phyloP scores from a whole-genome alignment of 345 rosid species.

The Eucalyptus marginata region DNA sequence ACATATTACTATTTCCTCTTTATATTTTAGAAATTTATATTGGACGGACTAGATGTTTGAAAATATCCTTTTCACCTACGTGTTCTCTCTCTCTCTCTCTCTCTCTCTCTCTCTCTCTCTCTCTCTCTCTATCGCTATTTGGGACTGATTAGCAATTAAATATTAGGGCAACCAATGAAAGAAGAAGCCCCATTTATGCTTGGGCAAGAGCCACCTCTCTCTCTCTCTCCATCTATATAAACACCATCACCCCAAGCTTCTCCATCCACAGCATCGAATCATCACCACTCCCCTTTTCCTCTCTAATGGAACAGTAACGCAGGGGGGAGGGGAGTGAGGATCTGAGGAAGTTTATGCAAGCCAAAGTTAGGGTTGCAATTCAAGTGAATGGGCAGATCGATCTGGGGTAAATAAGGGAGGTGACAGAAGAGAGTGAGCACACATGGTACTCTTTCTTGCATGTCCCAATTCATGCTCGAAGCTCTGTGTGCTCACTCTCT shows the following conservation, averaged over 20 bases:
- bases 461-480: constrained; percentile 5
- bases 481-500: constrained; percentile 22
- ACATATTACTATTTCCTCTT: neutral
- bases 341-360: neutral
- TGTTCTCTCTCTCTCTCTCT: neutral
- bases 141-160: neutral
- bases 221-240: neutral
- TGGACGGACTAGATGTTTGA: neutral
- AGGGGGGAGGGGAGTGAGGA: neutral
- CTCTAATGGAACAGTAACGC: neutral
- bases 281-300: neutral
- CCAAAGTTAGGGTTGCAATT: neutral
- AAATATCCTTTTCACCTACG: neutral
- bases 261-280: neutral
- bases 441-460: constrained; percentile 13
- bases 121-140: neutral
- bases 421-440: constrained; percentile 38
- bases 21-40: neutral
- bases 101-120: neutral
- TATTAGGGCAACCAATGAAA: neutral
- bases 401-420: neutral
- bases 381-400: neutral
- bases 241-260: neutral
- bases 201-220: neutral
- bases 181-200: neutral